phyloP scores from a whole-genome alignment of 1,284 basidiomycete genomes.

The Heterobasidion parviporum region DNA sequence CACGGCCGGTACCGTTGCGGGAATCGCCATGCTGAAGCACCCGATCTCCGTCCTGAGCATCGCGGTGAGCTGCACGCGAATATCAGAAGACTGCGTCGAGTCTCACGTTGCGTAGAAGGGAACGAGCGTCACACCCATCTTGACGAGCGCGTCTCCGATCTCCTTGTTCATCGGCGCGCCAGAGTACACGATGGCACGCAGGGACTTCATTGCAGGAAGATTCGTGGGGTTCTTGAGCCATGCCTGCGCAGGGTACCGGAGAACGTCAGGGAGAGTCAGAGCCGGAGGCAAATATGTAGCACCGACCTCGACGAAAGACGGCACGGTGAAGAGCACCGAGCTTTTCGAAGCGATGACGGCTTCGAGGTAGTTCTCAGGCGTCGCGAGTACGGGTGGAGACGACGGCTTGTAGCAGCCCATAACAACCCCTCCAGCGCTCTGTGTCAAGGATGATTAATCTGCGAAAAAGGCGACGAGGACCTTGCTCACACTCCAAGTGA shows the following conservation, averaged over 20 bases:
- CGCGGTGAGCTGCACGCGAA: background rate
- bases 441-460: background rate
- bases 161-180: constrained; percentile 13
- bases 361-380: constrained; percentile 17
- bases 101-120: constrained; percentile 12
- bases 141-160: constrained; percentile 10
- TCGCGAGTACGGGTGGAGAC: constrained; percentile 15
- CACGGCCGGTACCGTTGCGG: background rate
- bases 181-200: constrained; percentile 12
- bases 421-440: background rate
- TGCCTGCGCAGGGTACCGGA: constrained; percentile 2
- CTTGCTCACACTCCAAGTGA: background rate
- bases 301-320: constrained; percentile 22
- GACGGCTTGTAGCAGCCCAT: constrained; percentile 2
- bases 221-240: constrained; percentile 12
- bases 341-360: constrained; percentile 10
- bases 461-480: background rate
- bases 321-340: constrained; percentile 17
- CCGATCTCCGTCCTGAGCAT: constrained; percentile 3
- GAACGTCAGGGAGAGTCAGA: background rate
- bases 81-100: background rate
- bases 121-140: constrained; percentile 7
- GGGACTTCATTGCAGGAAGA: constrained; percentile 5
- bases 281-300: background rate
- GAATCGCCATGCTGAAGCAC: background rate